Conservation (phyloP, 1,284 basidiomycete genomes). For the Sutorius eximius region DNA sequence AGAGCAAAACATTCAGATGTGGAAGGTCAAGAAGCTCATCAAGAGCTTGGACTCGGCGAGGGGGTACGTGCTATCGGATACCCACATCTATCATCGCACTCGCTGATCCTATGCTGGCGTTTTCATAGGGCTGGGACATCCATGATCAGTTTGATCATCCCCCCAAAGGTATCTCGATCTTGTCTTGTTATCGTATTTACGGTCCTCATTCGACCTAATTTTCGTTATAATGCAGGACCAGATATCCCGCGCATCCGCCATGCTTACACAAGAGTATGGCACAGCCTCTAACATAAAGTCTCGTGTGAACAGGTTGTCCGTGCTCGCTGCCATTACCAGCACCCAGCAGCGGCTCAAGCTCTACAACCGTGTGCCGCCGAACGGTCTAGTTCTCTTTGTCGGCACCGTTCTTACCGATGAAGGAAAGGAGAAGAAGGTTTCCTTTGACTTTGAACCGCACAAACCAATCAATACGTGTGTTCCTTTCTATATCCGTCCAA, state of each 20-base stretch:
- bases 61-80: constrained; percentile 55
- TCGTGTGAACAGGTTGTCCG: constrained; percentile 96
- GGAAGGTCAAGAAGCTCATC: constrained; percentile 99
- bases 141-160: constrained; percentile 98
- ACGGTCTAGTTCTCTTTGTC: constrained; percentile 96
- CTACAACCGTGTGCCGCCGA: constrained; percentile 94
- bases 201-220: background rate
- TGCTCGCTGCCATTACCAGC: constrained; percentile 96
- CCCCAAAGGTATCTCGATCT: constrained; percentile 73
- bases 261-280: constrained; percentile 98
- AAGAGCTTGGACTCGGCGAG: constrained; percentile 91
- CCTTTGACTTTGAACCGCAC: constrained; percentile 96
- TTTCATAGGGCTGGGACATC: constrained; percentile 82
- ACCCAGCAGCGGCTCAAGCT: constrained; percentile 99
- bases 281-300: constrained; percentile 99
- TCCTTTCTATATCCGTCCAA: constrained; percentile 1
- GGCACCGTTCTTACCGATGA: constrained; percentile 98
- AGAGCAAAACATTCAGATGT: constrained; percentile 89
- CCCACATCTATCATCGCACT: constrained; percentile 14
- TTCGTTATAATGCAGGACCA: constrained; percentile 65
- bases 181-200: constrained; percentile 11
- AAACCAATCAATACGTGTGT: constrained; percentile 97
- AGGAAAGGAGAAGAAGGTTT: constrained; percentile 98
- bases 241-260: constrained; percentile 90
- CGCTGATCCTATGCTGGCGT: constrained; percentile 11